phyloP scores from a whole-genome alignment of 202 grass and related monocot genomes.

The Zizania palustris region DNA sequence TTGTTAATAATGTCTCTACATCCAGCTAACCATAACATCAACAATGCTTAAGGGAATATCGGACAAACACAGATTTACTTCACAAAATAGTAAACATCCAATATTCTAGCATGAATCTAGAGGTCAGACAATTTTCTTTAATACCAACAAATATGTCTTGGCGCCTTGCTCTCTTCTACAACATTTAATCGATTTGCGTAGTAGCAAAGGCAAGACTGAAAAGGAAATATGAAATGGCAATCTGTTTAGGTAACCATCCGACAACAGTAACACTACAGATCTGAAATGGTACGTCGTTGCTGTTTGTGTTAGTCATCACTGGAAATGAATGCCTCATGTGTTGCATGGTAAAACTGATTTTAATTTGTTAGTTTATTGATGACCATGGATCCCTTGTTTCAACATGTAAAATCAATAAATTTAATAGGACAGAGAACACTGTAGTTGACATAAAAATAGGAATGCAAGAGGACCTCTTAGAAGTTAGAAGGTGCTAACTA shows the following conservation, averaged over 20 bases:
- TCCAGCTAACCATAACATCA: conserved; percentile 8
- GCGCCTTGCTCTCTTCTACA: not conserved
- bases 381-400: not conserved
- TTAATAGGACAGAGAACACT: not conserved
- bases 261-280: not conserved
- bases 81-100: not conserved
- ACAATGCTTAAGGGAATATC: not conserved
- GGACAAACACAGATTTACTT: not conserved
- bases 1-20: not conserved
- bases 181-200: conserved; percentile 7
- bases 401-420: not conserved
- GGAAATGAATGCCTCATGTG: not conserved
- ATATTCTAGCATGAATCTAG: not conserved
- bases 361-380: not conserved
- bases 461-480: not conserved
- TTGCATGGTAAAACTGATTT: not conserved
- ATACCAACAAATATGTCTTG: not conserved
- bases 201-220: conserved; percentile 7
- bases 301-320: not conserved
- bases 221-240: conserved; percentile 20
- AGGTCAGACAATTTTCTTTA: not conserved
- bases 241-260: conserved; percentile 5
- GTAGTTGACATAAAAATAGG: not conserved
- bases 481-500: not conserved
- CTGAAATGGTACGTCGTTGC: not conserved